Conservation (phyloP, 2,329 filamentous ascomycete species). For the Escovopsis sp. region DNA sequence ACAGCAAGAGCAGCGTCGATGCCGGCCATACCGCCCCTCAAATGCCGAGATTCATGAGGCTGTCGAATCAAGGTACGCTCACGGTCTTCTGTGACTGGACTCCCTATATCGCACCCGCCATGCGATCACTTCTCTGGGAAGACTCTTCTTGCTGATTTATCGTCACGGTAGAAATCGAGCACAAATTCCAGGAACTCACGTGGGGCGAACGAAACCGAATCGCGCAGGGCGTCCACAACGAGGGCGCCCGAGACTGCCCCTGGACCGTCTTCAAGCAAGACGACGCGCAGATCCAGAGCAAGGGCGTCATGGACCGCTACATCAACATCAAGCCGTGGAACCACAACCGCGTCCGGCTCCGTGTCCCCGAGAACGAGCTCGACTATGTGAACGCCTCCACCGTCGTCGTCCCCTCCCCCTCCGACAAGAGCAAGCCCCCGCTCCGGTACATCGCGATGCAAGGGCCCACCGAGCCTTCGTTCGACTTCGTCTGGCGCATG, state of each 20-base stretch:
- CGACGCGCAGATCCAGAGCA: slow-evolving; percentile 12
- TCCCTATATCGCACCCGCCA: too few species aligned
- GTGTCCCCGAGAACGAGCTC: slow-evolving; percentile 55
- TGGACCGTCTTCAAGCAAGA: slow-evolving; percentile 22
- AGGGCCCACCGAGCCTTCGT: slow-evolving; percentile 64
- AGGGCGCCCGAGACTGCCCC: slow-evolving; percentile 14
- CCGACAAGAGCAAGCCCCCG: slow-evolving; percentile 21
- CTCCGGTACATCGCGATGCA: slow-evolving; percentile 80
- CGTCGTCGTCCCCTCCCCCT: slow-evolving; percentile 37
- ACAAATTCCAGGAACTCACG: slow-evolving; percentile 36
- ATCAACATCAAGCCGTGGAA: slow-evolving; percentile 80
- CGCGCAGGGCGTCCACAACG: slow-evolving; percentile 23
- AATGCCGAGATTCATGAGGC: slow-evolving; percentile 25
- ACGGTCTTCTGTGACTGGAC: too few species aligned
- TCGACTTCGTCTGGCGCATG: slow-evolving; percentile 91
- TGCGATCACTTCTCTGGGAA: too few species aligned
- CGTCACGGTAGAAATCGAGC: slow-evolving; percentile 26
- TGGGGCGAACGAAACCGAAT: slow-evolving; percentile 37
- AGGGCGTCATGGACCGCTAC: slow-evolving; percentile 57
- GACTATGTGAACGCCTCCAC: slow-evolving; percentile 78
- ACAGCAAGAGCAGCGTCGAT: neutral
- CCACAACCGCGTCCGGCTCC: slow-evolving; percentile 67
- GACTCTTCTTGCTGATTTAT: slow-evolving; percentile 4
- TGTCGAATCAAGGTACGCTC: slow-evolving; percentile 22
- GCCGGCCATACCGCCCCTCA: slow-evolving; percentile 9